Percentiles rank a stretch among this genome's conserved stretches.
phyloP scores from a whole-genome alignment of 192 early-diverging fungal species.

The Hyaloraphidium curvatum region DNA sequence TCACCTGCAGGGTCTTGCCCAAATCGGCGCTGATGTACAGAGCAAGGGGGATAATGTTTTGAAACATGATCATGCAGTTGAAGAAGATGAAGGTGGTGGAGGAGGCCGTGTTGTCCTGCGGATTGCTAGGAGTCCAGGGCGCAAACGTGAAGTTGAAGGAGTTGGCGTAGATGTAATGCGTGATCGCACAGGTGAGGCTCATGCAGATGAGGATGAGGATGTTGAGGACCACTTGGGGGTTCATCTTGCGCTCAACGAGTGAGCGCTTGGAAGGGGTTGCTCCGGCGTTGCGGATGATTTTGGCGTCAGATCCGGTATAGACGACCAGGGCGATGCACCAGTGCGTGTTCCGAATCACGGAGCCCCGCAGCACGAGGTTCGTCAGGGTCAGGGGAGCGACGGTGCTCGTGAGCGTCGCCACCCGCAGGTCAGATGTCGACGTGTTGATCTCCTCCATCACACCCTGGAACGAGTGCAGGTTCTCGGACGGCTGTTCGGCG shows the following conservation, averaged over 20 bases:
- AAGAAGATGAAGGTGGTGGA: constrained; percentile 21
- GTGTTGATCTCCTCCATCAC: constrained; percentile 22
- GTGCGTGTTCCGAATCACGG: constrained; percentile 71
- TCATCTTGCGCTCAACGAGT: constrained; percentile 69
- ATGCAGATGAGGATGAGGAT: constrained; percentile 29
- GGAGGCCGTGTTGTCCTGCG: too few species aligned
- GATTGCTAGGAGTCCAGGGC: constrained; percentile 16
- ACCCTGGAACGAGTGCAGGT: constrained; percentile 74
- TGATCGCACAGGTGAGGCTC: constrained; percentile 30
- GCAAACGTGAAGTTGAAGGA: constrained; percentile 20
- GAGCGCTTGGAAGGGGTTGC: constrained; percentile 78
- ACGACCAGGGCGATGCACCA: constrained; percentile 71
- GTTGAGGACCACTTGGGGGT: constrained; percentile 37
- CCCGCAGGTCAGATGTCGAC: background rate
- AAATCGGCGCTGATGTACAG: constrained; percentile 87
- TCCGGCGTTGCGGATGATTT: constrained; percentile 81
- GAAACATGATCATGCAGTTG: constrained; percentile 77
- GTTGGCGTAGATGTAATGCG: constrained; percentile 25
- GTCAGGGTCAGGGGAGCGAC: constrained; percentile 39
- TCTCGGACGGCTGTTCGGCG: constrained; percentile 65
- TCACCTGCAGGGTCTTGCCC: constrained; percentile 62
- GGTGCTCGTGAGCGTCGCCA: background rate
- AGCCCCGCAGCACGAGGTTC: constrained; percentile 72
- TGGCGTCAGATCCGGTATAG: constrained; percentile 75
- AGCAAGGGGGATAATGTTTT: constrained; percentile 91